Percentiles rank a stretch among this genome's conserved stretches.
These are phyloP conservation scores for Calonectria fujianensis DNA, from an alignment of 2,329 filamentous ascomycete species.

Conservation along the genomic window DNA sequence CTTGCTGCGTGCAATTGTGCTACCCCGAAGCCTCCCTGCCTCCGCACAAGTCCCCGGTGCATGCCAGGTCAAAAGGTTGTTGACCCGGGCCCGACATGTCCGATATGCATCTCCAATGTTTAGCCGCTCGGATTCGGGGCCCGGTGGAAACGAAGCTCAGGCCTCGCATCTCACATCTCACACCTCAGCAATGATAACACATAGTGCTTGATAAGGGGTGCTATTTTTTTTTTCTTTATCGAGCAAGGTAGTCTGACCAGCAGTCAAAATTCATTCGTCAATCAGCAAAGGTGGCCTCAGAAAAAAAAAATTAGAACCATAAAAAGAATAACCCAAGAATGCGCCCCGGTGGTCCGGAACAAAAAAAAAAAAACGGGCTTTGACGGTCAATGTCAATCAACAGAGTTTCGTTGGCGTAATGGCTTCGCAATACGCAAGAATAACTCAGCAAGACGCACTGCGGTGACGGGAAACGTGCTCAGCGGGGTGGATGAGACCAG, in stretches of 20 bases:
- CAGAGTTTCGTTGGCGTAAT: slow-evolving; percentile 50
- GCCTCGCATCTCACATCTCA: slow-evolving; percentile 29
- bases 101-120: slow-evolving; percentile 25
- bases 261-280: slow-evolving; percentile 10
- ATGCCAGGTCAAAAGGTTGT: slow-evolving; percentile 24
- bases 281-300: slow-evolving; percentile 9
- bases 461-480: slow-evolving; percentile 52
- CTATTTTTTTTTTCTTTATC: not conserved
- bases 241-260: not conserved
- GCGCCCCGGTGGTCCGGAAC: slow-evolving; percentile 28
- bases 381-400: slow-evolving; percentile 1
- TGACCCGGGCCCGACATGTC: slow-evolving; percentile 17
- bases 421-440: slow-evolving; percentile 46
- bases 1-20: not conserved
- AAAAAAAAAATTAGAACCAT: not conserved
- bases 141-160: slow-evolving; percentile 29
- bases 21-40: slow-evolving; percentile 2
- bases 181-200: slow-evolving; percentile 21
- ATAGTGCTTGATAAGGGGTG: slow-evolving; percentile 18
- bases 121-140: slow-evolving; percentile 19
- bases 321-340: slow-evolving; percentile 21
- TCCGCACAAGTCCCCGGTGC: slow-evolving; percentile 12
- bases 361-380: slow-evolving; percentile 33
- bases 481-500: slow-evolving; percentile 52
- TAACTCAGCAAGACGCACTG: slow-evolving; percentile 46